Conservation (phyloP, 2,329 filamentous ascomycete genomes). For the Penicillium sp. region DNA sequence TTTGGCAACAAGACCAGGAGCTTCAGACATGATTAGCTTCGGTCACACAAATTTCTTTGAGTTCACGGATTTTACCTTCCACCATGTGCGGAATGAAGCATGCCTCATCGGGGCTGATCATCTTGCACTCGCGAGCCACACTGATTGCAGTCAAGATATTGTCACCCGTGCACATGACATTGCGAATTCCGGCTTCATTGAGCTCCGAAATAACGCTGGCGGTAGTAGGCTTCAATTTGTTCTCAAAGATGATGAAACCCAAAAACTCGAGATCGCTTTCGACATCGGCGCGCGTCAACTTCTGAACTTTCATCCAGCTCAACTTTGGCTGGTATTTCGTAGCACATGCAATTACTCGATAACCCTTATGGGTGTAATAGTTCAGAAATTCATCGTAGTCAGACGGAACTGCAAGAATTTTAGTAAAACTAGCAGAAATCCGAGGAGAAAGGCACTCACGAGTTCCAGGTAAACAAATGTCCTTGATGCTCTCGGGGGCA, state of each 20-base stretch:
- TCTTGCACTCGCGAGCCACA: slow-evolving; percentile 82
- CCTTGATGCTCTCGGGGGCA: slow-evolving; percentile 92
- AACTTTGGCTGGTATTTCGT: slow-evolving; percentile 83
- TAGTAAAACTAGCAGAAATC: neutral
- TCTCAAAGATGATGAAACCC: slow-evolving; percentile 98
- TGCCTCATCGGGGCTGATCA: slow-evolving; percentile 76
- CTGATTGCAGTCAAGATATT: slow-evolving; percentile 97
- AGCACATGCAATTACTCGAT: slow-evolving; percentile 92
- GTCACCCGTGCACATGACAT: slow-evolving; percentile 96
- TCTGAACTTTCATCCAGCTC: slow-evolving; percentile 91
- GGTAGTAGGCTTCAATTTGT: slow-evolving; percentile 91
- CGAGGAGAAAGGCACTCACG: slow-evolving; percentile 52
- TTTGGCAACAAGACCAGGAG: slow-evolving; percentile 70
- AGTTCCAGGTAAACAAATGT: slow-evolving; percentile 80
- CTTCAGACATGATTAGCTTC: slow-evolving; percentile 36
- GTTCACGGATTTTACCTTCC: slow-evolving; percentile 54
- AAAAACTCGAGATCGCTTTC: slow-evolving; percentile 83
- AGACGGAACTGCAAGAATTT: slow-evolving; percentile 59
- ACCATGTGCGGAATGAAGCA: slow-evolving; percentile 91
- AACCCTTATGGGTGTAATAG: slow-evolving; percentile 92
- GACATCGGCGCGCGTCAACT: slow-evolving; percentile 82
- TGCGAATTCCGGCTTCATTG: slow-evolving; percentile 75
- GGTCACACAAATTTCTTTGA: slow-evolving; percentile 2
- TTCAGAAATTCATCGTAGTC: slow-evolving; percentile 88
- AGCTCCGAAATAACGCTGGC: slow-evolving; percentile 79